Evolutionary conservation across 352 stramenopile genomes (phyloP).

Genomic region (Phytopythium ostracodes): DNA sequence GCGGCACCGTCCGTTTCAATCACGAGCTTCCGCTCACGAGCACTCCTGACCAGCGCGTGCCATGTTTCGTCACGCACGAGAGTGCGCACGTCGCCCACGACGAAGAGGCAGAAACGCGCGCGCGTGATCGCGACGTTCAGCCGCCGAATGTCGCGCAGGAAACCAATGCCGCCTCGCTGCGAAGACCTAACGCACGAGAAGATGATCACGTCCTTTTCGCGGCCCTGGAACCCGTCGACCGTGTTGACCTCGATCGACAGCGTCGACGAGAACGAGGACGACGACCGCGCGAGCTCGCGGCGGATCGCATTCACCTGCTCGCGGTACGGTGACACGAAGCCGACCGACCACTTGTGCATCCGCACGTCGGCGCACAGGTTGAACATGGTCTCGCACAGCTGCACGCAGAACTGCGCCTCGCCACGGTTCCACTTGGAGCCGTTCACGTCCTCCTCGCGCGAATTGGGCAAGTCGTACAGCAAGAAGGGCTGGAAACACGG

Average conservation of each 20-base stretch:
- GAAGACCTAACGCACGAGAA: slow-evolving; percentile 94
- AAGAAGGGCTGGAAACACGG: slow-evolving; percentile 85
- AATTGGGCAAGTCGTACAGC: slow-evolving; percentile 80
- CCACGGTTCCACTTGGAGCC: slow-evolving; percentile 79
- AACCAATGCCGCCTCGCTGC: slow-evolving; percentile 78
- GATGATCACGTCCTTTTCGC: slow-evolving; percentile 99
- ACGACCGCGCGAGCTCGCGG: slow-evolving; percentile 51
- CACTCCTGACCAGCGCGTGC: slow-evolving; percentile 71
- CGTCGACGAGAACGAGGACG: slow-evolving; percentile 26
- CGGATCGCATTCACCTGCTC: slow-evolving; percentile 90
- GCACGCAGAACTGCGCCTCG: slow-evolving; percentile 77
- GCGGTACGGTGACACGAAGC: slow-evolving; percentile 98
- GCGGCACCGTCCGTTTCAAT: slow-evolving; percentile 38
- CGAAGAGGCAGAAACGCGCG: slow-evolving; percentile 83
- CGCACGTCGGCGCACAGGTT: slow-evolving; percentile 44
- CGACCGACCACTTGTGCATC: slow-evolving; percentile 82
- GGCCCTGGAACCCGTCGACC: slow-evolving; percentile 97
- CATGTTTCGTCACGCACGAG: slow-evolving; percentile 77
- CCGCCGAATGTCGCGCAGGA: slow-evolving; percentile 87
- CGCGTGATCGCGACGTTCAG: slow-evolving; percentile 91
- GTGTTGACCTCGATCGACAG: slow-evolving; percentile 94
- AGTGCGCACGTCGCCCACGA: slow-evolving; percentile 78
- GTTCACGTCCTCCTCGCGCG: slow-evolving; percentile 66
- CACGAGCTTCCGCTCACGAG: slow-evolving; percentile 57
- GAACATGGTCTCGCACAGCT: slow-evolving; percentile 69